These are phyloP conservation scores for Haplosporangium sp. DNA, from an alignment of 371 early-diverging fungal species.

Conservation along the genomic window DNA sequence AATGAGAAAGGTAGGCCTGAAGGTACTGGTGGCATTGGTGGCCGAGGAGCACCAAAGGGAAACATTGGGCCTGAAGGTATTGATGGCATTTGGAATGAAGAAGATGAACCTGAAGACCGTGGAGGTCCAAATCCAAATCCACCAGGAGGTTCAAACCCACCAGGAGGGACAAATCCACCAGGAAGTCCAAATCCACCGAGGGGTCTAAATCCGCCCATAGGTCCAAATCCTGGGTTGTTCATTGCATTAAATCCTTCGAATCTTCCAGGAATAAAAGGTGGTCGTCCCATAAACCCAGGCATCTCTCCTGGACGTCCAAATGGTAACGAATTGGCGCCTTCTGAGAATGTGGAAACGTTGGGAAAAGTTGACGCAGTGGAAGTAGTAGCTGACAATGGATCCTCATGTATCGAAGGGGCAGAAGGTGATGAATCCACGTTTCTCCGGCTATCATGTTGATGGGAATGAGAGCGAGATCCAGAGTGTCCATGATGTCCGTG, in stretches of 20 bases:
- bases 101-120: background rate
- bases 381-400: background rate
- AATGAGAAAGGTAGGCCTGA: background rate
- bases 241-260: background rate
- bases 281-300: background rate
- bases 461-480: constrained; percentile 2
- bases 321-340: background rate
- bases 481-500: constrained; percentile 1
- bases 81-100: background rate
- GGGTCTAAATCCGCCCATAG: constrained; percentile 3
- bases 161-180: constrained; percentile 3
- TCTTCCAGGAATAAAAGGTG: background rate
- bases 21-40: background rate
- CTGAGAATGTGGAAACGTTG: background rate
- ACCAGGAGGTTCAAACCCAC: background rate
- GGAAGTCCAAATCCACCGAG: constrained; percentile 10
- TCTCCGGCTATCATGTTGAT: background rate
- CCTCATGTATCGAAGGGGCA: background rate
- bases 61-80: constrained; percentile 1
- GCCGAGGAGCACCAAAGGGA: background rate
- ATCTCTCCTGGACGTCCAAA: background rate
- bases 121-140: constrained; percentile 6
- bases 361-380: background rate
- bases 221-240: background rate
- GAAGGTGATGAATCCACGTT: background rate